A percentile compares a stretch with the other conserved stretches of the same genome.
These are phyloP conservation scores for Drechmeria coniospora DNA, from an alignment of 2,329 filamentous ascomycete genomes.

Conservation along the genomic window DNA sequence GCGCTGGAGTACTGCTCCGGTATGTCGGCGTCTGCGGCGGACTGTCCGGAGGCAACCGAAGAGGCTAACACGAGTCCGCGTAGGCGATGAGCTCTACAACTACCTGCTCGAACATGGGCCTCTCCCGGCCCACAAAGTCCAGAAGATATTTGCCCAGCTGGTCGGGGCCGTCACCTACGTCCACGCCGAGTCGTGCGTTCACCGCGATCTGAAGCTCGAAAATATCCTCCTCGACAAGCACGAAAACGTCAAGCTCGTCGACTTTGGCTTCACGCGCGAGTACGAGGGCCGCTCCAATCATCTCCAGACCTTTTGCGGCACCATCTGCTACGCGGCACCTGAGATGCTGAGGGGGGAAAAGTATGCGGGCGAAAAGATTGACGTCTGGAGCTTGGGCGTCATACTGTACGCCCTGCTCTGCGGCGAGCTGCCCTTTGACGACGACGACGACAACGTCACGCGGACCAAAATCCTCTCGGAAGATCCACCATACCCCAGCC, in stretches of 20 bases:
- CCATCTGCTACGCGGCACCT: slow-evolving; percentile 91
- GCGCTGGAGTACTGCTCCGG: slow-evolving; percentile 92
- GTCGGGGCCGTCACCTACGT: slow-evolving; percentile 93
- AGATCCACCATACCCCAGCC: slow-evolving; percentile 72
- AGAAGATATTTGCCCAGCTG: slow-evolving; percentile 90
- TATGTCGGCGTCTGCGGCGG: slow-evolving; percentile 22
- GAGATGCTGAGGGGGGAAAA: slow-evolving; percentile 98
- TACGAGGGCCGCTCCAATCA: slow-evolving; percentile 93
- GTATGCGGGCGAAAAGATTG: slow-evolving; percentile 94
- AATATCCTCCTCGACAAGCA: slow-evolving; percentile 83
- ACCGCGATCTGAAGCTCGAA: slow-evolving; percentile 91
- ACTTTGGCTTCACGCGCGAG: slow-evolving; percentile 95
- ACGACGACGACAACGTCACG: slow-evolving; percentile 81
- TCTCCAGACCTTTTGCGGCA: slow-evolving; percentile 93
- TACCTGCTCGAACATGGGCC: slow-evolving; percentile 80
- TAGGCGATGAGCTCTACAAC: slow-evolving; percentile 93
- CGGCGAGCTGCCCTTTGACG: slow-evolving; percentile 85
- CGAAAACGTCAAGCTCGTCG: slow-evolving; percentile 92
- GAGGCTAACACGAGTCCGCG: slow-evolving; percentile 10
- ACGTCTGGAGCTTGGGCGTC: slow-evolving; percentile 84
- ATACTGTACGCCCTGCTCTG: slow-evolving; percentile 72
- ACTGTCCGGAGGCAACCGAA: not conserved
- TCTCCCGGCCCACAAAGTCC: slow-evolving; percentile 70
- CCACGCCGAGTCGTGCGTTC: slow-evolving; percentile 86
- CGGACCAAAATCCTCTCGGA: slow-evolving; percentile 72